phyloP scores from a whole-genome alignment of 495 filamentous ascomycete species.

The Xylaria telfairii region DNA sequence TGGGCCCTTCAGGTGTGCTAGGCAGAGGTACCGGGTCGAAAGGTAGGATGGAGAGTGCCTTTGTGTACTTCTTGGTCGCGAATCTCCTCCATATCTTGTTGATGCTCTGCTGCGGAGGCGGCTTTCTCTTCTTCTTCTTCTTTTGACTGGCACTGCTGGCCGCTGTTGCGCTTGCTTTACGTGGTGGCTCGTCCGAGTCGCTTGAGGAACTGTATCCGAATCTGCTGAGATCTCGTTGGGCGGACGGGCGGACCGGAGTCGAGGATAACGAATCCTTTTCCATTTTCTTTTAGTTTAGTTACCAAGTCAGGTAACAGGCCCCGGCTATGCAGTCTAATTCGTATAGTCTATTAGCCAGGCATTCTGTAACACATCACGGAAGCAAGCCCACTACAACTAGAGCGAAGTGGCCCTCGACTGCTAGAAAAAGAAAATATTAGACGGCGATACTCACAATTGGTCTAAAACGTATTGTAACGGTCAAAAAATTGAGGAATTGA shows the following conservation, averaged over 20 bases:
- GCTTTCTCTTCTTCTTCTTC: constrained; percentile 62
- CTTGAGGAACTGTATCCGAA: constrained; percentile 47
- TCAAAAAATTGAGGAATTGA: background rate
- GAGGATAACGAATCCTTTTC: background rate
- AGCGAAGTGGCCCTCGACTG: background rate
- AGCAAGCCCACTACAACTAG: background rate
- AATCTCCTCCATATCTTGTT: constrained; percentile 85
- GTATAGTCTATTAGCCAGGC: background rate
- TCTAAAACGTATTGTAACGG: background rate
- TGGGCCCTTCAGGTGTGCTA: constrained; percentile 51
- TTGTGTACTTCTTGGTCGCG: constrained; percentile 63
- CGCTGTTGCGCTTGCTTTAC: constrained; percentile 29
- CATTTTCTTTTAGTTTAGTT: constrained; percentile 12
- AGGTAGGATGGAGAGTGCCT: constrained; percentile 54
- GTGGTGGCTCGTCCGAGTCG: constrained; percentile 44
- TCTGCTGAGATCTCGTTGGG: constrained; percentile 30
- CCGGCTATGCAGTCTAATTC: background rate
- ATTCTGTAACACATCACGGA: background rate
- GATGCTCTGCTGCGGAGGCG: constrained; percentile 75
- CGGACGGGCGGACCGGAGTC: constrained; percentile 8
- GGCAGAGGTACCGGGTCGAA: constrained; percentile 56
- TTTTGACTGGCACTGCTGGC: constrained; percentile 40
- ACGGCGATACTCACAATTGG: background rate
- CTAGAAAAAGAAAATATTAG: background rate
- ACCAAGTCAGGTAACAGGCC: background rate